A percentile compares a stretch with the other conserved stretches of the same genome.
Conservation (phyloP, 1,284 basidiomycete species). For the Athelia sp. region DNA sequence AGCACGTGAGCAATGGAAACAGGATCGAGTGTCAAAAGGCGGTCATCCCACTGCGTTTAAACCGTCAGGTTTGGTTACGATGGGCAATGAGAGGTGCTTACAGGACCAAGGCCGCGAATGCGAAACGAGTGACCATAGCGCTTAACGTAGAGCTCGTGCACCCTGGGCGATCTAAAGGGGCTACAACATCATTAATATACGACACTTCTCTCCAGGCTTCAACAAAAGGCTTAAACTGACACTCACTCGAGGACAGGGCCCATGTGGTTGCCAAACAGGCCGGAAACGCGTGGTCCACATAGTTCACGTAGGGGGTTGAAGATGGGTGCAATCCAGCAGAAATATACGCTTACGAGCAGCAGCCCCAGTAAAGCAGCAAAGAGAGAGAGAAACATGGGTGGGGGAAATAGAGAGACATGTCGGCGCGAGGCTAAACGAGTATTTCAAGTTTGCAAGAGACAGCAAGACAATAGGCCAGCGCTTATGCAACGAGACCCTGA, state of each 20-base stretch:
- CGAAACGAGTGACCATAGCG: conserved; percentile 56
- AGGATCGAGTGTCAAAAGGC: conserved; percentile 73
- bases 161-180: conserved; percentile 46
- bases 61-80: conserved; percentile 7
- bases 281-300: conserved; percentile 50
- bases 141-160: conserved; percentile 46
- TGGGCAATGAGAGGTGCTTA: conserved; percentile 27
- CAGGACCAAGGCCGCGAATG: conserved; percentile 60
- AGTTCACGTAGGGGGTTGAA: conserved; percentile 49
- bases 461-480: no score
- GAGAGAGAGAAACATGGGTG: conserved; percentile 9
- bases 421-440: no score
- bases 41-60: conserved; percentile 60
- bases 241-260: conserved; percentile 52
- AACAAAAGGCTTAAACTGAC: not conserved
- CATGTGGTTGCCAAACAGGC: conserved; percentile 51
- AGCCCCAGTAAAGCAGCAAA: conserved; percentile 19
- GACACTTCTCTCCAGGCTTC: not conserved
- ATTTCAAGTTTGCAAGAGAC: no score
- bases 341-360: no score
- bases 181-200: conserved; percentile 27
- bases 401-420: no score
- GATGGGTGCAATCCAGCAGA: conserved; percentile 30
- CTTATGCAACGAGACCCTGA: no score
- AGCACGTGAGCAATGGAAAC: conserved; percentile 64